Base-by-base conservation (phyloP, 805 yeast genomes). In the Ogataea sp. region DNA sequence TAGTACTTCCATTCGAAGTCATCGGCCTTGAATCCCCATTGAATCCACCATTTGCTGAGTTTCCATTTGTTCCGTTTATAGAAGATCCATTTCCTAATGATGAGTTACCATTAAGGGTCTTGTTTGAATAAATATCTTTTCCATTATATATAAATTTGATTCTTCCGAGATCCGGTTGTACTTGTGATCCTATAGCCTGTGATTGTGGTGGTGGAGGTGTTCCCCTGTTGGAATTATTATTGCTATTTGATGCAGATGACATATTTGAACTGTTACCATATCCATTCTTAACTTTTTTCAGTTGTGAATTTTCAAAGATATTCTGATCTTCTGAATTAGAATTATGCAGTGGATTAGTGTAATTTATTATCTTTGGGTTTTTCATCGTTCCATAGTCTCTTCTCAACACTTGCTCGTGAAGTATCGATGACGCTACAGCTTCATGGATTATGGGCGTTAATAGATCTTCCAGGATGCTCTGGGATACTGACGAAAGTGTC, bases 381-480 rank as follows among this genome's bases (percentile, higher is more conserved):
- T 40, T 31, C 2, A 51, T 26, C 6, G 56, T 50, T 1, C 68
- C 68, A 40, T 59, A 63, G 16, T 39, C 44, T 32, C 49, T 42
- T 31, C 64, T 47, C 20, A 53, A 48, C 16, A 58, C 36, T 41
- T 58, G 59, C 36, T 61, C 67, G 9, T 43, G 46, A 34, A 59
- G 34, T n/a, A 63, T 41, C 2, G 55, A 47, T 36, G 49, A 48
- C 14, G 59, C 47, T 20, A 61, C 42, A 6, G 60, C 53, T 18
- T 58, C 64, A 28, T 58, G 57, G 11, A 63, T 52, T 14, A 62
- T 51, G n/a, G 62, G 58, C 10, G 53, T 46, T 18, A 61, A 36
- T 60, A 63, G 53, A 34, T 55, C 61, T 38, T 55, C 59, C 11
- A 61, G 45, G 3, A 62, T 51, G 2, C 58, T 46, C 16, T 47